Evolutionary conservation across 2,329 filamentous ascomycete species (phyloP).

Genomic region (Calonectria ilicicola): DNA sequence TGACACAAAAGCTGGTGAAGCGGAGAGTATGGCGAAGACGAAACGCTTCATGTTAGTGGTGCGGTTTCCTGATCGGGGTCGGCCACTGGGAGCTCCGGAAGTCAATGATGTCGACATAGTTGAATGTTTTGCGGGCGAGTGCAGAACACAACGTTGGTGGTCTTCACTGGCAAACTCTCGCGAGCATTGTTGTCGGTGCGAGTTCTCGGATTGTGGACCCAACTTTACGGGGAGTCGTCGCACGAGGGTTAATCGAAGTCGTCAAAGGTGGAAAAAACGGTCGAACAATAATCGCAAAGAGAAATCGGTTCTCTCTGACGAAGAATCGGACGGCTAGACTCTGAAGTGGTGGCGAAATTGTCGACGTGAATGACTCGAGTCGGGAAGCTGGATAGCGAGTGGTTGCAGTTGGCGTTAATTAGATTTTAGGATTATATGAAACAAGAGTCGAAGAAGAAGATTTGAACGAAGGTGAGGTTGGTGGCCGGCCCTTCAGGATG

Average conservation of each 20-base stretch:
- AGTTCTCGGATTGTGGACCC: conserved; percentile 22
- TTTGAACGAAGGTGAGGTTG: conserved; percentile 37
- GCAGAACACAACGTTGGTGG: conserved; percentile 24
- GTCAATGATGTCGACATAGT: conserved; percentile 14
- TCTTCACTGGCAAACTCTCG: conserved; percentile 27
- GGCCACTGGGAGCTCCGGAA: conserved; percentile 25
- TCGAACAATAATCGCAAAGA: conserved; percentile 46
- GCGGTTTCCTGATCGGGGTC: conserved; percentile 32
- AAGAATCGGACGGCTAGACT: conserved; percentile 34
- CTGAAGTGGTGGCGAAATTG: conserved; percentile 28
- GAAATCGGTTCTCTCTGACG: conserved; percentile 42
- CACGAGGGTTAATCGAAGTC: not conserved
- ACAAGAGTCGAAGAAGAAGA: conserved; percentile 33
- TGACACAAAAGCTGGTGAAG: conserved; percentile 45
- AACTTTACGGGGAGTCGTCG: conserved; percentile 24
- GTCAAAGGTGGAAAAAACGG: conserved; percentile 37
- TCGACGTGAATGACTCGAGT: conserved; percentile 26
- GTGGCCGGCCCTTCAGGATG: conserved; percentile 32
- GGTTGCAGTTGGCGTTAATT: conserved; percentile 42
- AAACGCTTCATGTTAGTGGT: conserved; percentile 34
- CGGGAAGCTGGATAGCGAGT: conserved; percentile 34
- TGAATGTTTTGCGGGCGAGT: not conserved
- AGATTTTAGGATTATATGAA: conserved; percentile 40
- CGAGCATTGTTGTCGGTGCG: conserved; percentile 37
- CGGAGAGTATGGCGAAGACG: conserved; percentile 41